Evolutionary conservation across 805 yeast genomes (phyloP), one percentile per base, ranked within the genome.

Genomic region (Barnettozyma vustinii): DNA sequence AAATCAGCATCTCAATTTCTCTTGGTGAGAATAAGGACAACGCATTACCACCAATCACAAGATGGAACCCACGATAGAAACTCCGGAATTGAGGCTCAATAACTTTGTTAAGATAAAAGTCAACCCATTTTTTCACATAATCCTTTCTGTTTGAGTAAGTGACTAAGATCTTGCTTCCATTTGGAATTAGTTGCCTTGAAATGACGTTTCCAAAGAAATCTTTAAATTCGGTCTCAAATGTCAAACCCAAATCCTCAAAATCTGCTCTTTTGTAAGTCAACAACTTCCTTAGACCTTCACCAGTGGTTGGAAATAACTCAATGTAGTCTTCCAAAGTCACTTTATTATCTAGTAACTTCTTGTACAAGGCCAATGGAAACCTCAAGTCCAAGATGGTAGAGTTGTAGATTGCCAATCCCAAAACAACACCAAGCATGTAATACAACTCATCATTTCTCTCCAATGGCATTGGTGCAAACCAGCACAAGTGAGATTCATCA

Each of bases 341-440:
- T 5, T 76, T 77, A 45, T 76, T 71, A 6, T 72, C 73, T 56
- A 88, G 69, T 37, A 92, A 67, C 52, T 87, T 77, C 66, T 89
- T 91, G 67, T 86, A 94, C 36, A 90, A 65, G 0, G 86, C 86
- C 32, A 70, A 68, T 0, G 98, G 97, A 48, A 92, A 80, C 41
- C 77, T 77, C 48, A 92, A 69, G 62, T 90, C 96, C 42, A 92
- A 69, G 44, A 91, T 89, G 1, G 90, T 84, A 0, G 97, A 86
- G 65, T 92, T 94, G 65, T 87, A 89, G 32, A 94, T 83, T 0
- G 98, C 97, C 56, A 94, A 72, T 0, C 97, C 98, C 37, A 94
- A 67, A 2, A 90, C 83, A 2, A 86, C 87, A 0, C 99, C 99
- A 47, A 90, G 83, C 35, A 89, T 69, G 59, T 79, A 83, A 66